Evolutionary conservation across 805 yeast genomes (phyloP).

Genomic region (Ogataea parapolymorpha): DNA sequence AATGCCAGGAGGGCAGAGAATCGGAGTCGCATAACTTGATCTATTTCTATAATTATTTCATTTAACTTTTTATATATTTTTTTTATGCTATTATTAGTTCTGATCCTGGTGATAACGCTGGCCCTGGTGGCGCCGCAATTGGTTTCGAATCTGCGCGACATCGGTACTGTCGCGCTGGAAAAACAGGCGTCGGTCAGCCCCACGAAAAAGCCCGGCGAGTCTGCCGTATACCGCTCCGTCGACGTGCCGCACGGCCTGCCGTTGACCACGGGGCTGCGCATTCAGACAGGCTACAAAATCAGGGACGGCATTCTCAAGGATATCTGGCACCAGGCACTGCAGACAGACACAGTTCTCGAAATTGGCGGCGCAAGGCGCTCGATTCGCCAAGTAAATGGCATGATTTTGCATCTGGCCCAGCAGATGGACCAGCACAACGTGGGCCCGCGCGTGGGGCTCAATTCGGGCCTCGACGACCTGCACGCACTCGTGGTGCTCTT

Average conservation of each 20-base stretch:
- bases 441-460: constrained; percentile 23
- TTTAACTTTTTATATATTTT: background rate
- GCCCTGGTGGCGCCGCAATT: constrained; percentile 19
- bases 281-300: constrained; percentile 59
- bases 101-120: constrained; percentile 6
- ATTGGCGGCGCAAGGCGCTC: constrained; percentile 25
- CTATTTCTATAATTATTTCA: no score
- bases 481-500: constrained; percentile 24
- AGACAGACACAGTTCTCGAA: constrained; percentile 27
- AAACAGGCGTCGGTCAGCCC: constrained; percentile 66
- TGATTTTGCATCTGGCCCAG: constrained; percentile 27
- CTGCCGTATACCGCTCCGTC: constrained; percentile 73
- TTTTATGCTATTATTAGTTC: background rate
- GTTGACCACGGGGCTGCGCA: constrained; percentile 63
- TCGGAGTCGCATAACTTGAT: constrained; percentile 5
- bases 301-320: constrained; percentile 77
- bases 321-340: constrained; percentile 56
- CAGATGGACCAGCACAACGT: constrained; percentile 28
- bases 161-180: constrained; percentile 52
- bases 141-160: constrained; percentile 44
- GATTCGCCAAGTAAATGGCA: constrained; percentile 32
- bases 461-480: constrained; percentile 17
- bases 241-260: constrained; percentile 71
- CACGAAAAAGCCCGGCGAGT: constrained; percentile 63
- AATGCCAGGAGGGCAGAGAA: background rate